Evolutionary conservation across 2,329 filamentous ascomycete species (phyloP), one percentile per base, ranked within the genome.

Genomic region (Arachnomyces sp.): DNA sequence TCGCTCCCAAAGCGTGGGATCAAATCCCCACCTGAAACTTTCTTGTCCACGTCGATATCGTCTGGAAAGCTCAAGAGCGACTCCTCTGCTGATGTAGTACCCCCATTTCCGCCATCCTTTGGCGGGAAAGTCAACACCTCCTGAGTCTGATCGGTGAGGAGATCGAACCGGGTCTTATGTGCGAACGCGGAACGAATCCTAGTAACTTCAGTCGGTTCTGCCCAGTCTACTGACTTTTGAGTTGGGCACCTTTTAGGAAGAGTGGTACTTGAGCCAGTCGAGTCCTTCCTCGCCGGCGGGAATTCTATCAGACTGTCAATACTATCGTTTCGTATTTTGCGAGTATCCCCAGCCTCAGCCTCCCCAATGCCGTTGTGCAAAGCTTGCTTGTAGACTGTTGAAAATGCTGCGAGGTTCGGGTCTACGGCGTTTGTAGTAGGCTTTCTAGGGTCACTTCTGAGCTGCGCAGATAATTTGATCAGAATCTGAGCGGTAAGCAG

Each of bases 401-500:
- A 32, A 14, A 16, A 16, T 32, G 31, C n/a, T 32, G 5, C 5
- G 31, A 14, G 4, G 15, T 7, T 14, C 12, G 31, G 31, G 5
- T 32, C 31, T 5, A 12, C 20, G n/a, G n/a, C 15, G 31, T 13
- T 32, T 16, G n/a, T 32, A 7, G 31, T 14, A 14, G 31, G 31
- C 15, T 25, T 34, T 39, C 29, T 11, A 11, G 36, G 15, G 30
- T 17, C 8, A 9, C 36, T 28, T 13, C 69, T 65, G 3, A 78
- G 59, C 48, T 73, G 72, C 2, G 70, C 63, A 7, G 73, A 70
- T 3, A 81, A 61, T 39, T 71, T 69, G 38, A 80, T 65, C 47
- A 77, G 73, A 17, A 79, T 65, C 40, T 72, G 70, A 2, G 76
- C 77, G 0, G 77, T 78, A 15, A 80, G 61, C 44, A 75, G 67